Base-by-base conservation (phyloP, 202 grass and related monocot species). In the Elaeis oleifera region DNA sequence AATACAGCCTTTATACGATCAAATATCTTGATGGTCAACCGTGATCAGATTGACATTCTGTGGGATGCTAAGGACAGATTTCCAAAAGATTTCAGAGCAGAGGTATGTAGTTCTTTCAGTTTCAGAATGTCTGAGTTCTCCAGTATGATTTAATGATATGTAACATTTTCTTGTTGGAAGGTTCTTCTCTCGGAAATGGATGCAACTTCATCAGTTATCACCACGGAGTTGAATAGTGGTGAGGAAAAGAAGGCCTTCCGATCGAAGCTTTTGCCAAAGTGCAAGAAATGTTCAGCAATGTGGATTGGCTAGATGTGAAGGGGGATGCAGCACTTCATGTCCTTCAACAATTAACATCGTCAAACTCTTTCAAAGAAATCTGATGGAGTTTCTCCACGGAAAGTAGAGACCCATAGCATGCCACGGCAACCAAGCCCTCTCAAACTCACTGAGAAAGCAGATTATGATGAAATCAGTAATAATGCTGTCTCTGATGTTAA, bases 161-260 rank as follows among this genome's bases (percentile, higher is more conserved):
- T 31, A 77, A 7, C 28, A 59, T 59, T n/a, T 19, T 50, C 27
- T 55, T 71, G 31, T 58, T 60, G 16, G 61, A 68, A 96, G 92
- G 83, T 91, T 76, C 83, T 96, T 68, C 87, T 96, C 70, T 90
- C 87, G 49, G 79, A 91, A 58, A 96, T 91, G 81, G 87, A 89
- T 59, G 49, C 70, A 74, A 69, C 70, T 70, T 51, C 76, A 79
- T 80, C 87, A 50, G 61, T 83, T 83, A 70, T 74, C 61, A 81
- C 74, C 56, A 74, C 53, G 68, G 78, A 83, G 50, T 65, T 86
- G 71, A 16, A 82, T 70, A 79, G 54, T 75, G 54, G 81, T 72
- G 68, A 90, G 72, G 89, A 83, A 18, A 91, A 78, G 83, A 88
- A 76, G 92, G 92, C 60, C 92, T 96, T 78, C 84, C 87, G 50